A percentile compares a stretch with the other conserved stretches of the same genome.
These are phyloP conservation scores for Crithidia acanthocephali DNA, from an alignment of 208 protist species.

Conservation along the genomic window DNA sequence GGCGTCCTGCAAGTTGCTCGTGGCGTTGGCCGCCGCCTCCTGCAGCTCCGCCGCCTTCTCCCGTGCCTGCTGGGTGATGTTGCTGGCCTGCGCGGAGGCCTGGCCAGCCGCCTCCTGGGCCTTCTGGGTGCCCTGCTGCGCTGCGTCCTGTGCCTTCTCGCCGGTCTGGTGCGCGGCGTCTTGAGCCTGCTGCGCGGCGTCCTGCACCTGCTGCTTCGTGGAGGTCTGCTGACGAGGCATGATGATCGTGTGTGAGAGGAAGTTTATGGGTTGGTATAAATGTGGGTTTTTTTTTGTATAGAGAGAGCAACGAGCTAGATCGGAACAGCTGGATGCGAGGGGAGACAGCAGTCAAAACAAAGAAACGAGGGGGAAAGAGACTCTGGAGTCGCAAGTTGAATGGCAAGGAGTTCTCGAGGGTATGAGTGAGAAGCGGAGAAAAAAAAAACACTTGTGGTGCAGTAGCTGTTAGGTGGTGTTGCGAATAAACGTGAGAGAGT, in stretches of 20 bases:
- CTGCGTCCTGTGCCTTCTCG: constrained; percentile 12
- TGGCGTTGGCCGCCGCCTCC: constrained; percentile 27
- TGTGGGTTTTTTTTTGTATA: background rate
- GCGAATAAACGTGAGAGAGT: constrained; percentile 1
- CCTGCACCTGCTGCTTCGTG: background rate
- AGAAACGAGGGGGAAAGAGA: background rate
- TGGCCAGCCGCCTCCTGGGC: constrained; percentile 10
- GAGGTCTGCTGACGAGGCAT: background rate
- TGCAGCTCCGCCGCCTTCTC: constrained; percentile 18
- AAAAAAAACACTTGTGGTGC: background rate
- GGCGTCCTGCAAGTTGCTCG: constrained; percentile 29
- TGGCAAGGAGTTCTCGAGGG: background rate
- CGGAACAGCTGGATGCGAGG: too few species aligned
- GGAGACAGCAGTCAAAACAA: too few species aligned
- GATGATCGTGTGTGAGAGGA: background rate
- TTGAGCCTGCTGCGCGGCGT: background rate
- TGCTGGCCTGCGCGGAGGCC: constrained; percentile 4
- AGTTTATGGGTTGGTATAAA: too few species aligned
- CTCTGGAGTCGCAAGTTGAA: background rate
- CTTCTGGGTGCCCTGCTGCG: background rate
- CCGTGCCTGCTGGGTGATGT: constrained; percentile 22
- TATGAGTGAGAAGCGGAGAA: background rate
- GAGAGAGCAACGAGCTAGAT: too few species aligned
- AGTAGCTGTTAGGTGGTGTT: background rate
- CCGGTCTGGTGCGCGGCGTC: constrained; percentile 2